phyloP scores from a whole-genome alignment of 768 basidiomycete species.

The Lactarius hengduanensis region DNA sequence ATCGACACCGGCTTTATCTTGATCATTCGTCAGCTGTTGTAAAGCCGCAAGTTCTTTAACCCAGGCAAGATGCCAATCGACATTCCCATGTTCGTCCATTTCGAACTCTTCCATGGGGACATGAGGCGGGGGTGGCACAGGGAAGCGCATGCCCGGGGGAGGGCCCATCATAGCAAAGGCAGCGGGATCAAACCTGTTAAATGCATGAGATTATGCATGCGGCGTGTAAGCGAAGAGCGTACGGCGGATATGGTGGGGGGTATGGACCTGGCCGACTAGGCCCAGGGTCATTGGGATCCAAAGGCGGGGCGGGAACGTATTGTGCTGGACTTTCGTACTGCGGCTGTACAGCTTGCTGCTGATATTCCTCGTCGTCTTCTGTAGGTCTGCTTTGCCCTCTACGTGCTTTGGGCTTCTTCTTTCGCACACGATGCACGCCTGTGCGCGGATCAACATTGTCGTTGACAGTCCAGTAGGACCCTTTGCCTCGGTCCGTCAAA shows the following conservation, averaged over 20 bases:
- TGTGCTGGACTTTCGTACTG: slow-evolving; percentile 57
- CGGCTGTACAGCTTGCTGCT: slow-evolving; percentile 44
- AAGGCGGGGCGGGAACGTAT: slow-evolving; percentile 52
- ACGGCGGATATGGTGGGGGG: slow-evolving; percentile 62
- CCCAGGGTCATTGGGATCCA: slow-evolving; percentile 60
- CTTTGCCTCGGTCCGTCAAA: slow-evolving; percentile 86
- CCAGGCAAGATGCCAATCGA: slow-evolving; percentile 79
- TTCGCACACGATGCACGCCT: slow-evolving; percentile 84
- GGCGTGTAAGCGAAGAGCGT: slow-evolving; percentile 35
- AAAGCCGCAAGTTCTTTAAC: slow-evolving; percentile 75
- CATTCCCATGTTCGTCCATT: slow-evolving; percentile 73
- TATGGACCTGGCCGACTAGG: slow-evolving; percentile 55
- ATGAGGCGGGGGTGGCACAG: slow-evolving; percentile 59
- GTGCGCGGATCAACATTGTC: slow-evolving; percentile 88
- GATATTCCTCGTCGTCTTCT: slow-evolving; percentile 60
- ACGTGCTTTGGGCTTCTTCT: slow-evolving; percentile 74
- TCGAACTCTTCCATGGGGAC: slow-evolving; percentile 64
- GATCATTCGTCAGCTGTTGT: slow-evolving; percentile 73
- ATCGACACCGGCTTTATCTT: slow-evolving; percentile 78
- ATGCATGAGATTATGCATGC: slow-evolving; percentile 4
- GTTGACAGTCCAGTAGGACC: slow-evolving; percentile 91
- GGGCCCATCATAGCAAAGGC: slow-evolving; percentile 53
- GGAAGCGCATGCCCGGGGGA: slow-evolving; percentile 59
- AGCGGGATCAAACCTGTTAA: slow-evolving; percentile 66
- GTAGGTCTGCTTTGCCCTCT: slow-evolving; percentile 39